Percentiles rank a stretch among this genome's conserved stretches.
Conservation (phyloP, 768 basidiomycete species). For the Russula ochroleuca region DNA sequence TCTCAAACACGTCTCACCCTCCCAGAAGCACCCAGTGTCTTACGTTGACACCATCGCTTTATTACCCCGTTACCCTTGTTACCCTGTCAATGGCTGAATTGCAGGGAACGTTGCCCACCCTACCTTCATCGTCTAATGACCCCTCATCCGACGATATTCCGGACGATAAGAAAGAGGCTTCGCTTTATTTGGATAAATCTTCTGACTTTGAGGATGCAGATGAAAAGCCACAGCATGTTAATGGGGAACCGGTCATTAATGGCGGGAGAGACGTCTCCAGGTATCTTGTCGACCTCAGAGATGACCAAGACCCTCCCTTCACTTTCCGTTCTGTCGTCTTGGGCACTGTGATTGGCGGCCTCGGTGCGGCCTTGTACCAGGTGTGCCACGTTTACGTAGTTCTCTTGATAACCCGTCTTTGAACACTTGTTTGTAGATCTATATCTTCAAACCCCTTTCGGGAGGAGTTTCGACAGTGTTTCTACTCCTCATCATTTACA, state of each 20-base stretch:
- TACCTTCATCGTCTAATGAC: background rate
- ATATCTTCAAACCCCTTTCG: conserved; percentile 55
- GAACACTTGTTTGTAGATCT: conserved; percentile 41
- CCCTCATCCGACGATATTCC: background rate
- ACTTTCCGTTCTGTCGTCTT: conserved; percentile 54
- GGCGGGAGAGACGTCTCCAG: conserved; percentile 48
- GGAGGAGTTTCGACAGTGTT: conserved; percentile 53
- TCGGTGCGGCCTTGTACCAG: conserved; percentile 57
- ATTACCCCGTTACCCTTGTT: background rate
- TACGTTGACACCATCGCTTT: background rate
- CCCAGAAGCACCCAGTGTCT: background rate
- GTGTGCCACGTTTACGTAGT: conserved; percentile 34
- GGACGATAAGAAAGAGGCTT: conserved; percentile 2
- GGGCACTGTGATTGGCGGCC: conserved; percentile 53
- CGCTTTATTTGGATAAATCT: background rate
- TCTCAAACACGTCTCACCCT: background rate
- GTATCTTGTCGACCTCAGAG: conserved; percentile 52
- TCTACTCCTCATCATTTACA: conserved; percentile 50
- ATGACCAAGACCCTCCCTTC: conserved; percentile 53
- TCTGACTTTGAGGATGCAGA: background rate
- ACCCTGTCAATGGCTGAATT: conserved; percentile 1
- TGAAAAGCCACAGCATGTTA: conserved; percentile 5
- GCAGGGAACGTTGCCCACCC: background rate
- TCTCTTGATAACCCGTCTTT: background rate
- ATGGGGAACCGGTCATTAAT: conserved; percentile 32